Conservation (phyloP, 2,329 filamentous ascomycete genomes). For the Aspergillus alliaceus region DNA sequence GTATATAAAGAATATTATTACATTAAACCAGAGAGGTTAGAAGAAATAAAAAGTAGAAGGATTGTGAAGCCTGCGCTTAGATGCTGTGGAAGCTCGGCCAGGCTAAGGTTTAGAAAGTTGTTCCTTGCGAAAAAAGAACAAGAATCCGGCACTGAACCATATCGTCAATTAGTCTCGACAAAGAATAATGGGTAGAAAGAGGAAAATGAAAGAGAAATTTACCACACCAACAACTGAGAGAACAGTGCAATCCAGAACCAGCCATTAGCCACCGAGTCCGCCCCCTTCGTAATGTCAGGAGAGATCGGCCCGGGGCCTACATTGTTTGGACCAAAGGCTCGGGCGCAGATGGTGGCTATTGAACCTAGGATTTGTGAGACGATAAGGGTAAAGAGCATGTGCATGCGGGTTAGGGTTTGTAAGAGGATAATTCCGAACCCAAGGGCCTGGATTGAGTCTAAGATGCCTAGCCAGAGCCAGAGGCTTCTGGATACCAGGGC, state of each 20-base stretch:
- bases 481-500: constrained; percentile 58
- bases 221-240: constrained; percentile 59
- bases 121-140: too few species aligned
- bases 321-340: constrained; percentile 61
- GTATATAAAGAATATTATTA: too few species aligned
- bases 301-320: constrained; percentile 64
- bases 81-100: too few species aligned
- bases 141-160: too few species aligned
- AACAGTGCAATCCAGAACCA: constrained; percentile 64
- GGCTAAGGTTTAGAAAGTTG: too few species aligned
- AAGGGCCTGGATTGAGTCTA: constrained; percentile 65
- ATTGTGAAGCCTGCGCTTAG: too few species aligned
- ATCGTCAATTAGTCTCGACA: too few species aligned
- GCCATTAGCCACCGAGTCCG: constrained; percentile 47
- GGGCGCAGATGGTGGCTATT: constrained; percentile 61
- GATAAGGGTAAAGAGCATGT: constrained; percentile 63
- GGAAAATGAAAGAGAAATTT: too few species aligned
- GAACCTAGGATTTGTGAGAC: constrained; percentile 62
- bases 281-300: constrained; percentile 57
- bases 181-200: too few species aligned
- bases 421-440: constrained; percentile 69
- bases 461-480: constrained; percentile 67
- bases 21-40: too few species aligned
- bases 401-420: constrained; percentile 65
- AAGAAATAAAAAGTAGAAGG: too few species aligned